phyloP scores from a whole-genome alignment of 73 alveolate species.

The Urostyla sp. region DNA sequence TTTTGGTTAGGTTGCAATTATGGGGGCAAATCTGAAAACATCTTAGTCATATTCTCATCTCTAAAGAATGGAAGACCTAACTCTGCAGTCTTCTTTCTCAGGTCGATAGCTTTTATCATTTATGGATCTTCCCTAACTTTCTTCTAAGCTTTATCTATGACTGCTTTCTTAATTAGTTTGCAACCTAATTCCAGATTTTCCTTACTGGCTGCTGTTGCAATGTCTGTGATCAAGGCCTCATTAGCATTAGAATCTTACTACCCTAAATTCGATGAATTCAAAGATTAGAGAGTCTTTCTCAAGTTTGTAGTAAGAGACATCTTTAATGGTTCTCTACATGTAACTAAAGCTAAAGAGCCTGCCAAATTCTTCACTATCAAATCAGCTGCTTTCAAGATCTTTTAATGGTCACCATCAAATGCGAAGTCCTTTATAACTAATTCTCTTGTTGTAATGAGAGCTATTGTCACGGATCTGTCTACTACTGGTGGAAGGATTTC shows the following conservation, averaged over 20 bases:
- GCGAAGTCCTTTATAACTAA: conserved; percentile 96
- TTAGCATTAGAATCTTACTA: conserved; percentile 4
- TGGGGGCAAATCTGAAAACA: conserved; percentile 85
- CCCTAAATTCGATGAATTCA: not conserved
- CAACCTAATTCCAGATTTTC: conserved; percentile 96
- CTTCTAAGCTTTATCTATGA: conserved; percentile 91
- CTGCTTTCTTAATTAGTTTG: conserved; percentile 85
- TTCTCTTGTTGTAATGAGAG: conserved; percentile 97
- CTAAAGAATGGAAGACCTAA: conserved; percentile 57
- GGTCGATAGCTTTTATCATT: conserved; percentile 84
- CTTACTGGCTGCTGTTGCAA: conserved; percentile 67
- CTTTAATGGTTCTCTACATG: conserved; percentile 97
- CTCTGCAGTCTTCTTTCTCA: conserved; percentile 77
- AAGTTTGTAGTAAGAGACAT: conserved; percentile 83
- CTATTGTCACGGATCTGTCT: conserved; percentile 97
- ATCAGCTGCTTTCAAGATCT: conserved; percentile 90
- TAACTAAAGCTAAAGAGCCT: conserved; percentile 96
- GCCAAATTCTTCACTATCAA: conserved; percentile 89
- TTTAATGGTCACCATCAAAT: conserved; percentile 91
- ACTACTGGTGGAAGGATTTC: conserved; percentile 97
- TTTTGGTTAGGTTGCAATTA: conserved; percentile 84
- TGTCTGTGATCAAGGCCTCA: conserved; percentile 66
- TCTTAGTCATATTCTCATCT: conserved; percentile 69
- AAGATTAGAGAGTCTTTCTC: conserved; percentile 59
- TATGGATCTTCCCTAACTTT: conserved; percentile 90